Evolutionary conservation across 331 rosid genomes (phyloP).

Genomic region (Arachis monticola): DNA sequence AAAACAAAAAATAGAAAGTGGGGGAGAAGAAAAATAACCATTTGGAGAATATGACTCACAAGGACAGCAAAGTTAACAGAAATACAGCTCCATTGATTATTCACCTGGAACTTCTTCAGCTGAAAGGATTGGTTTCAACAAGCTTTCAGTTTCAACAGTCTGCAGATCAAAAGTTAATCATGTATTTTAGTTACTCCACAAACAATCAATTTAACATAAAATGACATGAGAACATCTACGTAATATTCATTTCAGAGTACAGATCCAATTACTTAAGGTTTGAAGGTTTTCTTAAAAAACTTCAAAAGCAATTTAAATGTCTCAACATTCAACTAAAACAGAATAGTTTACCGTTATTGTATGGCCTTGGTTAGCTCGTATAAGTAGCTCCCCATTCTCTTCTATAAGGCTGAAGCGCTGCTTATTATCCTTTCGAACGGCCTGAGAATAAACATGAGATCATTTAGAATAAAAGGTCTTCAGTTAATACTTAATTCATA

Average conservation of each 20-base stretch:
- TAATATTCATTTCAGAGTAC: slow-evolving; percentile 9
- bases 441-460: slow-evolving; percentile 54
- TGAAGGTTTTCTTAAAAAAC: slow-evolving; percentile 22
- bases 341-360: slow-evolving; percentile 55
- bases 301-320: slow-evolving; percentile 2
- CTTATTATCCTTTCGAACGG: slow-evolving; percentile 82
- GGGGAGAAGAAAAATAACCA: not conserved
- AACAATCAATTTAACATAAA: slow-evolving; percentile 15
- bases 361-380: slow-evolving; percentile 98
- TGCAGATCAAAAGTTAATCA: slow-evolving; percentile 48
- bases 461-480: slow-evolving; percentile 16
- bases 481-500: slow-evolving; percentile 35
- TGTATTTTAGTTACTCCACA: slow-evolving; percentile 8
- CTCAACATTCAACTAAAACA: not conserved
- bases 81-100: slow-evolving; percentile 21
- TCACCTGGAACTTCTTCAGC: slow-evolving; percentile 87
- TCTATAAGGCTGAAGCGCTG: slow-evolving; percentile 85
- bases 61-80: not conserved
- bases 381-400: slow-evolving; percentile 78
- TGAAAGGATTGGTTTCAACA: slow-evolving; percentile 72
- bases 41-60: not conserved
- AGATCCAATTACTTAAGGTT: not conserved
- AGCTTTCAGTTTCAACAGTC: slow-evolving; percentile 85
- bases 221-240: slow-evolving; percentile 9
- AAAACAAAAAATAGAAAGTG: slow-evolving; percentile 27